These are phyloP conservation scores for Litchi chinensis DNA, from an alignment of 345 rosid species.

Conservation along the genomic window DNA sequence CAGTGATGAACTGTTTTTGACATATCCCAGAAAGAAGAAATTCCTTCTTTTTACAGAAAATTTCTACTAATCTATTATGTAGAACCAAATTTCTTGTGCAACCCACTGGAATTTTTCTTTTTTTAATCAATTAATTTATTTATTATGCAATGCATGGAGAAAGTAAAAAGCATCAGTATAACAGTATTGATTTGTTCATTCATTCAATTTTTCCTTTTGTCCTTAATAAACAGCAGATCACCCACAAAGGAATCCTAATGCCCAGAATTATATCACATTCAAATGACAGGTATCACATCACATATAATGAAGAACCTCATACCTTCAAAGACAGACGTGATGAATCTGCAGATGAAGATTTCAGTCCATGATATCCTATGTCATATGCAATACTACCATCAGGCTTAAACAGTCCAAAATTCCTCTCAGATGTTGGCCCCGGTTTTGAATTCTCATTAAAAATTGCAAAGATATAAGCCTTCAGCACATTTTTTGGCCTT, in stretches of 20 bases:
- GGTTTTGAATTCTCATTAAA: conserved; percentile 84
- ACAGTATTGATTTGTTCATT: neutral
- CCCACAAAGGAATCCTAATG: neutral
- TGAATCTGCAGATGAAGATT: conserved; percentile 64
- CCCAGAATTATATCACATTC: conserved; percentile 10
- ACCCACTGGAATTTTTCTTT: neutral
- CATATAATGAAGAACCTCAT: conserved; percentile 30
- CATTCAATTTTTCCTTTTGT: neutral
- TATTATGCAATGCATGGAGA: neutral
- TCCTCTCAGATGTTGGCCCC: conserved; percentile 87
- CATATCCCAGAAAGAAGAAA: neutral
- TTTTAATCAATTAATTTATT: neutral
- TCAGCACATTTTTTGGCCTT: conserved; percentile 71
- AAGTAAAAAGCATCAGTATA: neutral
- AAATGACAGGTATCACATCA: conserved; percentile 9
- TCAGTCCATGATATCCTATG: conserved; percentile 76
- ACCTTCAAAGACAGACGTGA: conserved; percentile 61
- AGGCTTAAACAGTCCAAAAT: conserved; percentile 89
- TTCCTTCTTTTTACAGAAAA: neutral
- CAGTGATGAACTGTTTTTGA: neutral
- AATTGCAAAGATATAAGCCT: conserved; percentile 86
- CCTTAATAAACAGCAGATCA: neutral
- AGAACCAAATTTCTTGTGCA: neutral
- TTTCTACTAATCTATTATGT: neutral
- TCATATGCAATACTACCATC: conserved; percentile 90